Conservation (phyloP, 225 moss, liverwort and hornwort species). For the Polytrichum formosum region DNA sequence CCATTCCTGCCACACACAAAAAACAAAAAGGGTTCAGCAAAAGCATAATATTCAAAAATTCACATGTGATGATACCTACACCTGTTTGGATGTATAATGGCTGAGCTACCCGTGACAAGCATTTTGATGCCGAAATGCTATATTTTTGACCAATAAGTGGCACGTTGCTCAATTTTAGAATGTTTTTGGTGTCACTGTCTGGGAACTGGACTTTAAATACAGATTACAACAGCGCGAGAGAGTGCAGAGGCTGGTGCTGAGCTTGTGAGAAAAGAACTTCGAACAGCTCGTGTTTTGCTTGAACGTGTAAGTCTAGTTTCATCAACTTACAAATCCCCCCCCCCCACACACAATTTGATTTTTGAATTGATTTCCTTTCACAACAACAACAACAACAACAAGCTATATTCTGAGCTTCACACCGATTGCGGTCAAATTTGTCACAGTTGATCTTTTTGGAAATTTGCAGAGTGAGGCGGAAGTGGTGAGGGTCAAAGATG, state of each 20-base stretch:
- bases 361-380: not conserved
- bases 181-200: not conserved
- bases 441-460: no score
- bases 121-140: no score
- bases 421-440: not conserved
- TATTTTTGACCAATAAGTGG: no score
- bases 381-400: no score
- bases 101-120: no score
- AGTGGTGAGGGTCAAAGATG: slow-evolving; percentile 63
- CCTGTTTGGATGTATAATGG: no score
- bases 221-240: slow-evolving; percentile 49
- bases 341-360: not conserved
- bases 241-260: slow-evolving; percentile 60
- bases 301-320: slow-evolving; percentile 47
- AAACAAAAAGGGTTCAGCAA: no score
- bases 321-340: not conserved
- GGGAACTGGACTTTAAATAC: slow-evolving; percentile 12
- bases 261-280: slow-evolving; percentile 71
- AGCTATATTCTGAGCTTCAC: no score
- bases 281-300: slow-evolving; percentile 59
- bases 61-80: no score
- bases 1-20: no score
- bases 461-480: slow-evolving; percentile 47
- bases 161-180: no score
- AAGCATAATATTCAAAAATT: no score